Evolutionary conservation across 805 yeast species (phyloP).

Genomic region (Saccharomycopsis capsularis): DNA sequence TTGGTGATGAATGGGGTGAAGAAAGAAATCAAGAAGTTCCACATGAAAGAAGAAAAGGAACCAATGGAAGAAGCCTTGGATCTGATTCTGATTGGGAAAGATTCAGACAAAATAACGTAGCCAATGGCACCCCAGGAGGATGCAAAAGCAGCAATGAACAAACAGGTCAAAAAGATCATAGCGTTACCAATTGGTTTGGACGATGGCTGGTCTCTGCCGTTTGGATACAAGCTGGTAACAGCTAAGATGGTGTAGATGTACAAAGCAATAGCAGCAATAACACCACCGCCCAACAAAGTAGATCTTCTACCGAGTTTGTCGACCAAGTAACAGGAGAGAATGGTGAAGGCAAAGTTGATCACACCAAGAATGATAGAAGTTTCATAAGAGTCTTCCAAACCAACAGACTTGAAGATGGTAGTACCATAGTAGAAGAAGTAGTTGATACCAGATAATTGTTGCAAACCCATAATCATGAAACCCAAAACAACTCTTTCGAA

Average conservation of each 20-base stretch:
- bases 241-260: conserved; percentile 50
- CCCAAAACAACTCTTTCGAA: conserved; percentile 42
- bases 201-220: conserved; percentile 33
- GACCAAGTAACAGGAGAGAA: conserved; percentile 44
- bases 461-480: conserved; percentile 50
- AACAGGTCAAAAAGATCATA: conserved; percentile 59
- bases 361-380: conserved; percentile 55
- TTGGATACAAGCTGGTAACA: conserved; percentile 26
- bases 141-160: conserved; percentile 62
- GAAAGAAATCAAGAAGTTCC: conserved; percentile 58
- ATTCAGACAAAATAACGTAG: conserved; percentile 58
- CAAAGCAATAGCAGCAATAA: conserved; percentile 23
- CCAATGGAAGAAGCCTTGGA: conserved; percentile 53
- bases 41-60: conserved; percentile 54
- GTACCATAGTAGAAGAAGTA: conserved; percentile 64
- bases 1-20: conserved; percentile 61
- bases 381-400: conserved; percentile 47
- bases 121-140: conserved; percentile 73
- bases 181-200: conserved; percentile 50
- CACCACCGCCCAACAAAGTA: conserved; percentile 42
- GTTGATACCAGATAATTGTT: conserved; percentile 61
- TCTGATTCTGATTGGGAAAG: conserved; percentile 61
- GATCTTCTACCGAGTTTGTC: conserved; percentile 49
- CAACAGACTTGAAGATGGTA: conserved; percentile 52
- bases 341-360: conserved; percentile 51